Conservation (phyloP, 2,329 filamentous ascomycete genomes). For the Epichloe typhina region DNA sequence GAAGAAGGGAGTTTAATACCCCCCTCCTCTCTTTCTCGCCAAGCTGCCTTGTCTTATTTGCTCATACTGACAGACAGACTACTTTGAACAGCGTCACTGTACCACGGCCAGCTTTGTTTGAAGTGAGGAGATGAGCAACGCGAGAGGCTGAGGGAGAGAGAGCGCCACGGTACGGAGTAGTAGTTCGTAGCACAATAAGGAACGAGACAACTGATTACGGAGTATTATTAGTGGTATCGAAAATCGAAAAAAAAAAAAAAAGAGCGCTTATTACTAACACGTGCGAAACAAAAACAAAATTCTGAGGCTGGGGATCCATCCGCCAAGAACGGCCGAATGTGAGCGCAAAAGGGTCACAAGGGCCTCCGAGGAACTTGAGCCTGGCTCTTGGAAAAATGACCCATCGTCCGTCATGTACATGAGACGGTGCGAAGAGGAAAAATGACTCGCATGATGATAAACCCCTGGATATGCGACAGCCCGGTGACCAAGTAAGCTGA, state of each 20-base stretch:
- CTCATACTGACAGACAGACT: background rate
- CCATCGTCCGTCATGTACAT: too few species aligned
- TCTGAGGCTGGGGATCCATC: background rate
- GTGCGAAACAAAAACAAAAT: background rate
- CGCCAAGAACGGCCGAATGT: slow-evolving; percentile 3
- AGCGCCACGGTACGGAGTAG: too few species aligned
- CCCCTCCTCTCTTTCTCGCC: background rate
- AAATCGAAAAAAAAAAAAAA: background rate
- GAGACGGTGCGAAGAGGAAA: background rate
- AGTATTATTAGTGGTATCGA: background rate
- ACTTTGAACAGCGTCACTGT: too few species aligned
- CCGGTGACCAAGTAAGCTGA: too few species aligned
- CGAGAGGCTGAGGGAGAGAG: too few species aligned
- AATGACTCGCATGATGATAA: background rate
- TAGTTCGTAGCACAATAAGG: too few species aligned
- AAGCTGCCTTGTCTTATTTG: background rate
- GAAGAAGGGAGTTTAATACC: background rate
- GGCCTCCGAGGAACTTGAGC: too few species aligned
- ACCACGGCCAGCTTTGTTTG: too few species aligned
- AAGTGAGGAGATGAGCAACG: too few species aligned
- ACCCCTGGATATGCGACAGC: background rate
- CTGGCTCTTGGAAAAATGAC: too few species aligned
- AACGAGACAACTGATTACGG: too few species aligned
- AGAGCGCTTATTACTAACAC: background rate
- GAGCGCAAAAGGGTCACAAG: background rate